phyloP scores from a whole-genome alignment of 805 yeast genomes.

The Tetrapisispora namnaoensis region DNA sequence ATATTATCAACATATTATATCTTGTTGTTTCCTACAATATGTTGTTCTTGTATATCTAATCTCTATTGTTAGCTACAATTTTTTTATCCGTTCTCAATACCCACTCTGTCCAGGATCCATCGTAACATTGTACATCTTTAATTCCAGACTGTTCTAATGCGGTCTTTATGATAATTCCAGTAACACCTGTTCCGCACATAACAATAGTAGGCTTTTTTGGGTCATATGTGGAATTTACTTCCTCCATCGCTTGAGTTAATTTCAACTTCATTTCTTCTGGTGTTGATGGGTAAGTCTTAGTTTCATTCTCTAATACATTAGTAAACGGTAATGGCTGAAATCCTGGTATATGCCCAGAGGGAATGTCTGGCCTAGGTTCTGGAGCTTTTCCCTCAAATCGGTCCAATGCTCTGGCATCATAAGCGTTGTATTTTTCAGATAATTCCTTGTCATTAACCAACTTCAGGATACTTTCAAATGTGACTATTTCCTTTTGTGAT shows the following conservation, averaged over 20 bases:
- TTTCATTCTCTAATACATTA: conserved; percentile 43
- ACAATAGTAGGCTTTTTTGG: conserved; percentile 59
- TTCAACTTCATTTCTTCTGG: conserved; percentile 28
- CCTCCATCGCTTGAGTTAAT: conserved; percentile 39
- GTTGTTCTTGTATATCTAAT: conserved; percentile 1
- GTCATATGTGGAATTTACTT: conserved; percentile 29
- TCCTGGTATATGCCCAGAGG: conserved; percentile 86
- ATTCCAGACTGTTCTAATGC: conserved; percentile 55
- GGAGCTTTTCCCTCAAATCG: conserved; percentile 73
- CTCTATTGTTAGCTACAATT: conserved; percentile 17
- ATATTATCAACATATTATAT: too few relatives aligned
- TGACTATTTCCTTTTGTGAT: conserved; percentile 43
- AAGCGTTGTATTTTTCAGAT: conserved; percentile 39
- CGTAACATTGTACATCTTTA: conserved; percentile 50
- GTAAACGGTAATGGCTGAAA: conserved; percentile 68
- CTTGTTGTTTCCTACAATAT: too few relatives aligned
- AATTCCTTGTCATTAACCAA: conserved; percentile 43
- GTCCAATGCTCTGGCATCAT: conserved; percentile 74
- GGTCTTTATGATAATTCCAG: conserved; percentile 77
- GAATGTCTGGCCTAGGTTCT: conserved; percentile 81
- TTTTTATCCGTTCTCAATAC: conserved; percentile 18
- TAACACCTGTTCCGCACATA: conserved; percentile 95
- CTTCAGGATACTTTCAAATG: conserved; percentile 54
- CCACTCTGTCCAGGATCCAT: conserved; percentile 71
- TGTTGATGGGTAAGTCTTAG: conserved; percentile 38